Evolutionary conservation across 2,329 filamentous ascomycete species (phyloP), one percentile per base, ranked within the genome.

Genomic region (Allantophomopsis lycopodina): DNA sequence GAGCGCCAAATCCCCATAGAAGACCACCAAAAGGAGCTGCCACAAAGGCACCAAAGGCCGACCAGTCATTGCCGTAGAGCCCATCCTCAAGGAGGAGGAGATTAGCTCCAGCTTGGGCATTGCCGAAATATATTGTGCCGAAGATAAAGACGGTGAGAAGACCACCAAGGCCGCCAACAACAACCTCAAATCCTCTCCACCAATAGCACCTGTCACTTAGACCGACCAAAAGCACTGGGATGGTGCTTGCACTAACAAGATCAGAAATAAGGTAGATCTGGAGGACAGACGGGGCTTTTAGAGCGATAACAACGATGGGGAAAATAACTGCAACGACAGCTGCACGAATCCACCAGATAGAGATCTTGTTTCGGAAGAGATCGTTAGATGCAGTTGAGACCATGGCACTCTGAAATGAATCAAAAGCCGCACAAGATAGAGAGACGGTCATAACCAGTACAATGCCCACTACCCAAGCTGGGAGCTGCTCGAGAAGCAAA

Each of bases 251-350:
- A 13, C 82, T 85, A 43, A 91, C 72, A 7, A 91, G 69, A 54
- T 89, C 83, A 35, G 79, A 82, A 53, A 89, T 85, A 46, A 89
- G 69, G 63, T 84, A 89, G 56, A 89, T 87, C 58, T 86, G 81
- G 38, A 89, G 64, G 43, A 89, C 79, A 37, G 73, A 78, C 1
- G 83, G 81, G 7, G 77, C 76, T 54, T 78, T 79, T 40, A 89
- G 66, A 10, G 83, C 83, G 36, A 89, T 69, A 18, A 84, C 73
- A 11, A 88, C 71, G 38, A 79, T 73, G 2, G 84, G 84, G 45
- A 87, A 62, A 53, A 87, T 87, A 57, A 88, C 51, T 13, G 83
- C 54, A 1, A 89, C 73, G 18, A 91, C 83, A 32, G 66, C 66
- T 14, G 54, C 67, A 36, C 84, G 79, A 48, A 89, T 80, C 57